Evolutionary conservation across 495 filamentous ascomycete species (phyloP), one percentile per base, ranked within the genome.

Genomic region (Eremomyces bilateralis): DNA sequence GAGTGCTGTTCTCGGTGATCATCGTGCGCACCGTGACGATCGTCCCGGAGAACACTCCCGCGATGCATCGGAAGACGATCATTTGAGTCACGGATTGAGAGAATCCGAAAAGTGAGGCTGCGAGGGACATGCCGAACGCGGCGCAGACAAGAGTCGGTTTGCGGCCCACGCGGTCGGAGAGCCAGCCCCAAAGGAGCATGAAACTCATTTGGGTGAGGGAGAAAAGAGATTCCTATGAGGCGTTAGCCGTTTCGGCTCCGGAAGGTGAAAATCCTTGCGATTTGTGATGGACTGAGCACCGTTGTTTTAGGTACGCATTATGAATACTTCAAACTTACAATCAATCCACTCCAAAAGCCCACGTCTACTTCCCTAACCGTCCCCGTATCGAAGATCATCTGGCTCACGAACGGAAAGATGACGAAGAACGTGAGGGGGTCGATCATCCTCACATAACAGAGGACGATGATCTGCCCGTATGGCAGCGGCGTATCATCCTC

Each of bases 361-460:
- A 78, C 63, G 54, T 76, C 67, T 21, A 54, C 44, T 35, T 67
- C 58, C 13, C 50, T 30, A 5, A 80, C 44, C 20, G 57, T 40
- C 3, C 72, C 75, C 40, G 64, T 67, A 20, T 66, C 54, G 44
- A 63, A 55, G 3, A 73, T 63, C 76, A 81, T 81, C 41, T 70
- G 52, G 45, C 67, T 75, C 48, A 81, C 65, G 52, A 73, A 81
- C 0, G 76, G 76, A 47, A 81, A 72, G 47, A 80, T 78, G 43
- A 59, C 63, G 54, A 80, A 81, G 54, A 73, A 81, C 12, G 73
- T 70, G 21, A 79, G 57, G 3, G 76, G 75, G 50, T 81, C 76
- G n/a, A 77, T 50, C n/a, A 71, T 48, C 6, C 73, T 62, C 1
- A 69, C 67, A 46, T 64, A 75, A 53, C 75, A 79, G 15, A 81